These are phyloP conservation scores for Naganishia randhawae DNA, from an alignment of 768 basidiomycete species.

Conservation along the genomic window DNA sequence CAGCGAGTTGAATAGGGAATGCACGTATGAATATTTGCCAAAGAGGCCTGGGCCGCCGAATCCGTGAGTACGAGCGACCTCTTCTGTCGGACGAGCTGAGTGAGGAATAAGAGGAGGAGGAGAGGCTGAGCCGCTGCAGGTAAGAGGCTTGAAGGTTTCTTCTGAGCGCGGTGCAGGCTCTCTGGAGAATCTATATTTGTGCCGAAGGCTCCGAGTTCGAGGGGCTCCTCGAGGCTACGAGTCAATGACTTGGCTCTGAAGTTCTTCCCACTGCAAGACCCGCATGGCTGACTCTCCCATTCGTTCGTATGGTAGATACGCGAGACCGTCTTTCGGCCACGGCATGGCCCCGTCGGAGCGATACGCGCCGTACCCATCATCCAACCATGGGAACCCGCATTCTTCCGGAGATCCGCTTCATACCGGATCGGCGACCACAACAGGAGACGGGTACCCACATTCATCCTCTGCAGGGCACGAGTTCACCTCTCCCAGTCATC, in stretches of 20 bases:
- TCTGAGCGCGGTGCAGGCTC: too few species aligned
- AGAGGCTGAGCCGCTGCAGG: too few species aligned
- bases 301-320: constrained; percentile 6
- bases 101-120: background rate
- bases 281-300: too few species aligned
- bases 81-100: background rate
- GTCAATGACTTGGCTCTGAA: background rate
- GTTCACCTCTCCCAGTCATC: background rate
- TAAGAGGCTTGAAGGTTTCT: too few species aligned
- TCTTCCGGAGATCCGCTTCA: background rate
- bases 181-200: too few species aligned
- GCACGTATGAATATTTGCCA: constrained; percentile 19
- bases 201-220: too few species aligned
- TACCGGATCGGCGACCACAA: background rate
- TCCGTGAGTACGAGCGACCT: constrained; percentile 8
- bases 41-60: constrained; percentile 27
- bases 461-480: background rate
- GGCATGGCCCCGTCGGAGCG: background rate
- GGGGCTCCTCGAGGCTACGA: too few species aligned
- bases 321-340: constrained; percentile 7
- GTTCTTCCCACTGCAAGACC: too few species aligned
- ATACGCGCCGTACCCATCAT: constrained; percentile 2
- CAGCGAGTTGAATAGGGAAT: constrained; percentile 19
- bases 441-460: background rate
- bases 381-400: background rate